Percentiles rank a stretch among this genome's conserved stretches.
Conservation (phyloP, 2,329 filamentous ascomycete species). For the Phialocephala sp. region DNA sequence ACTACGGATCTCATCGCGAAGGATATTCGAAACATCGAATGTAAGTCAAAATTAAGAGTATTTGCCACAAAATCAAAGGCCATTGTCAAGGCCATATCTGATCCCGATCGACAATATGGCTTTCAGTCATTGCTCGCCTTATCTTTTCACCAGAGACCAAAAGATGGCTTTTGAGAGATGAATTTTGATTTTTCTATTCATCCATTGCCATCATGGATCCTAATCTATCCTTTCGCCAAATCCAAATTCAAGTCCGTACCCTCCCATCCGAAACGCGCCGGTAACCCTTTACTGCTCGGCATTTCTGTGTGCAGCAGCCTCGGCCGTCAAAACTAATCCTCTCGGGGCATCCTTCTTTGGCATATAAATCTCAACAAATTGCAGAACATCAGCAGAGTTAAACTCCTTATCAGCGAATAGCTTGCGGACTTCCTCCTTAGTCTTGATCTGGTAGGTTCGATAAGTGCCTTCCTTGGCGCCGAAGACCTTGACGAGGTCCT, state of each 20-base stretch:
- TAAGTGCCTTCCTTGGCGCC: constrained; percentile 63
- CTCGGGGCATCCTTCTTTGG: constrained; percentile 77
- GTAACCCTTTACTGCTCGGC: constrained; percentile 42
- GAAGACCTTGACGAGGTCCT: constrained; percentile 70
- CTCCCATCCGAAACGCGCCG: neutral
- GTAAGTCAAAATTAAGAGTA: too few relatives aligned
- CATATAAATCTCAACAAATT: constrained; percentile 86
- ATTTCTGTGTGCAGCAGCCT: constrained; percentile 73
- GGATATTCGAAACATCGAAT: too few relatives aligned
- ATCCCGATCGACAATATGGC: too few relatives aligned
- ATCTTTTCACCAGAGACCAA: too few relatives aligned
- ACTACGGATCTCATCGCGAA: too few relatives aligned
- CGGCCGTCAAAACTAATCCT: constrained; percentile 71
- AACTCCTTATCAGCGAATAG: constrained; percentile 71
- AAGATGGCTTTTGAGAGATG: neutral
- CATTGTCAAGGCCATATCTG: too few relatives aligned
- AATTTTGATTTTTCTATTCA: neutral
- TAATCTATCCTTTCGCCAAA: constrained; percentile 6
- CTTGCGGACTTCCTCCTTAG: constrained; percentile 68
- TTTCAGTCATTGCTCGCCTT: too few relatives aligned
- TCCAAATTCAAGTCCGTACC: neutral
- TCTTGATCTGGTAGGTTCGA: constrained; percentile 71
- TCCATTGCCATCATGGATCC: neutral
- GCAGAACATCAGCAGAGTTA: constrained; percentile 57
- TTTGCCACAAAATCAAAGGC: too few relatives aligned